Percentiles rank a stretch among this genome's conserved stretches.
Evolutionary conservation across 345 rosid genomes (phyloP).

Genomic region (Salix dunnii): DNA sequence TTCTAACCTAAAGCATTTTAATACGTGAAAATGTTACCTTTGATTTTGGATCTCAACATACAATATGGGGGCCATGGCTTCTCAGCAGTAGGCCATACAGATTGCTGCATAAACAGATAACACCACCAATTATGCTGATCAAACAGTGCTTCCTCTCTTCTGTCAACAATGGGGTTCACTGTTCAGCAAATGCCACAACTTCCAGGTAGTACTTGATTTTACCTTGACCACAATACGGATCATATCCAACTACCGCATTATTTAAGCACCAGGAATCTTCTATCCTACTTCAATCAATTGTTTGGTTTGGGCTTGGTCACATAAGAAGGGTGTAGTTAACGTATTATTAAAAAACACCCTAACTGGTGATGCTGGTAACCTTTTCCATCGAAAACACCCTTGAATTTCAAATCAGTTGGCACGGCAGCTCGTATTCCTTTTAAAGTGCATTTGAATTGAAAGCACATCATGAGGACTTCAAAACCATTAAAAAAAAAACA

Average conservation of each 20-base stretch:
- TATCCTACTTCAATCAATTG: background rate
- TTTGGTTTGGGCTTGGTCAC: background rate
- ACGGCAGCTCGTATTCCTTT: no score
- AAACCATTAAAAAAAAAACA: no score
- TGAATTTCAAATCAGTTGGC: no score
- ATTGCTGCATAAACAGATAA: background rate
- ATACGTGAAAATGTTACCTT: conserved; percentile 5
- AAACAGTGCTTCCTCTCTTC: background rate
- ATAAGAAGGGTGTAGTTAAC: background rate
- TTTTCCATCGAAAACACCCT: no score
- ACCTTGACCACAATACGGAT: background rate
- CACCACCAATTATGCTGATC: background rate
- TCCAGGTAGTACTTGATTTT: conserved; percentile 1
- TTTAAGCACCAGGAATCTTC: background rate
- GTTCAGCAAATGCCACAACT: conserved; percentile 8
- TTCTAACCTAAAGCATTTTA: conserved; percentile 19
- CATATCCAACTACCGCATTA: conserved; percentile 8
- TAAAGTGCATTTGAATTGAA: no score
- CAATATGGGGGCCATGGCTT: conserved; percentile 8
- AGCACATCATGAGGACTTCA: no score
- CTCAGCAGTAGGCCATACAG: background rate
- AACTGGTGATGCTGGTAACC: no score
- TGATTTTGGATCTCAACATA: conserved; percentile 13
- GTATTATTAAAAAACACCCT: no score
- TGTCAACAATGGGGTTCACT: conserved; percentile 6